These are phyloP conservation scores for Alternaria triticimaculans DNA, from an alignment of 2,329 filamentous ascomycete genomes.

Conservation along the genomic window DNA sequence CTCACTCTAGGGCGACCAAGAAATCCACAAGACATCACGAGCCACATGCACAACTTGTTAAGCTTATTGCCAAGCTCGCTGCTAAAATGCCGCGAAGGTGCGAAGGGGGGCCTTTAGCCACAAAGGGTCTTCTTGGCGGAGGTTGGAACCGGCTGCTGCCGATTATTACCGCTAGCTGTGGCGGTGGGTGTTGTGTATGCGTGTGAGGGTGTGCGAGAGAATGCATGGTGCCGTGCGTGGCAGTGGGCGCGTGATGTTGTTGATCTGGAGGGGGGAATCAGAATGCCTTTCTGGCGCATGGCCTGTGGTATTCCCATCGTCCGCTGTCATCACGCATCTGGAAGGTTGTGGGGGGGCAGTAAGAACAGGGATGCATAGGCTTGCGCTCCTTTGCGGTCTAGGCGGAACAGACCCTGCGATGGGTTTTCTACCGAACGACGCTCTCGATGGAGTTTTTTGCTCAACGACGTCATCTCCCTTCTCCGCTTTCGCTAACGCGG, in stretches of 20 bases:
- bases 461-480: neutral
- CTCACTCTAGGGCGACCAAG: neutral
- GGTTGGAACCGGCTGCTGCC: neutral
- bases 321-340: neutral
- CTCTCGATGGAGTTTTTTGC: neutral
- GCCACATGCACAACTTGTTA: conserved; percentile 1
- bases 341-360: neutral
- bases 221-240: neutral
- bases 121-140: neutral
- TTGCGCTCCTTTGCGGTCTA: neutral
- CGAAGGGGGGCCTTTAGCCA: neutral
- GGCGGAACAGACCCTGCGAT: neutral
- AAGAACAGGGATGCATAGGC: neutral
- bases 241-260: neutral
- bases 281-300: neutral
- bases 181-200: neutral
- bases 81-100: neutral
- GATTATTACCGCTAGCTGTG: neutral
- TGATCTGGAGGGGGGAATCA: neutral
- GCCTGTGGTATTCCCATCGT: neutral
- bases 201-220: neutral
- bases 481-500: neutral
- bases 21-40: neutral
- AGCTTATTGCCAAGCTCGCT: conserved; percentile 1
- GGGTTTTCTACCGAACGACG: neutral